Evolutionary conservation across 129 eudicot genomes (phyloP).

Genomic region (Pulicaria dysenterica): DNA sequence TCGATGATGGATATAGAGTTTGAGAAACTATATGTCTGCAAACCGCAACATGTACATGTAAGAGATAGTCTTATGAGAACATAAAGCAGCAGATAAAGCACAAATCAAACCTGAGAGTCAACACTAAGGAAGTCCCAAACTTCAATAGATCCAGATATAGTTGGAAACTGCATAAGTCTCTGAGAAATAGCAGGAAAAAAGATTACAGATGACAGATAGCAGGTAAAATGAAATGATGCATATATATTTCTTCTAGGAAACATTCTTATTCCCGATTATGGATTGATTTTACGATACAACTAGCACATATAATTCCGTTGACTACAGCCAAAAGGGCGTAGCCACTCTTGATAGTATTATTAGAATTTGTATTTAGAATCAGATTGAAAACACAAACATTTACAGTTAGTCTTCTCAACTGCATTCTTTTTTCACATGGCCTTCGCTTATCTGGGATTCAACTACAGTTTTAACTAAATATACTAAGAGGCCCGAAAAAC

Average conservation of each 20-base stretch:
- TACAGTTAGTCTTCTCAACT: slow-evolving; percentile 6
- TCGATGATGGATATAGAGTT: slow-evolving; percentile 83
- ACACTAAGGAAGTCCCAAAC: slow-evolving; percentile 99
- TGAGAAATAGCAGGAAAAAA: slow-evolving; percentile 37
- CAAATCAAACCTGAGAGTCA: slow-evolving; percentile 86
- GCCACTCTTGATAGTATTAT: not conserved
- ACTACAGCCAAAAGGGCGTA: too few relatives aligned
- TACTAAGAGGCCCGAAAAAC: too few relatives aligned
- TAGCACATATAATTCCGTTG: not conserved
- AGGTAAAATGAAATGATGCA: slow-evolving; percentile 8
- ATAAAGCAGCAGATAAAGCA: slow-evolving; percentile 22
- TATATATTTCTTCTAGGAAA: not conserved
- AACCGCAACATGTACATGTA: slow-evolving; percentile 17
- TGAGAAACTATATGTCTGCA: slow-evolving; percentile 87
- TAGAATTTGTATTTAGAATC: not conserved
- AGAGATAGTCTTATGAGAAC: slow-evolving; percentile 17
- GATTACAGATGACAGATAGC: slow-evolving; percentile 11
- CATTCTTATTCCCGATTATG: not conserved
- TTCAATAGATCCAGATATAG: slow-evolving; percentile 91
- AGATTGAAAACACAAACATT: slow-evolving; percentile 4
- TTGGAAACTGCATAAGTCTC: slow-evolving; percentile 91
- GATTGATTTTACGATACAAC: not conserved
- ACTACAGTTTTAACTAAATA: too few relatives aligned
- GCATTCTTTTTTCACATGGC: not conserved
- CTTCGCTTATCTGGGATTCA: not conserved